Base-by-base conservation (phyloP, 73 alveolate species). In the Chromera velia region DNA sequence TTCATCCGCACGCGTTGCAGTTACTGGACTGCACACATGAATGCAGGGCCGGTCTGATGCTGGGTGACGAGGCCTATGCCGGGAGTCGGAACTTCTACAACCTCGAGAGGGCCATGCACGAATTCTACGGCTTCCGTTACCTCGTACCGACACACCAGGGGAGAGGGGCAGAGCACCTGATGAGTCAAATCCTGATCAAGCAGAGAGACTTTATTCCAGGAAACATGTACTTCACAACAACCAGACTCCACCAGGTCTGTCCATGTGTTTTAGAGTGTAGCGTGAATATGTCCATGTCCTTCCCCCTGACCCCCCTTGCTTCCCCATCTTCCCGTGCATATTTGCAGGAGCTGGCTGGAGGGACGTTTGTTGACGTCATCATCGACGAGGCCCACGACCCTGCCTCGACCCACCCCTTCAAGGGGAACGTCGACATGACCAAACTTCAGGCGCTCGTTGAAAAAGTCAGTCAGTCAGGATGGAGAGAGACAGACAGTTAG, bases 31-130 rank as follows among this genome's bases (percentile, higher is more conserved):
- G n/a, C n/a, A n/a, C n/a, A n/a, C n/a, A n/a, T n/a, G n/a, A n/a
- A n/a, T n/a, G n/a, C n/a, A n/a, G n/a, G 92, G 81, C 92, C 17
- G 88, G 89, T 34, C 72, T 87, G 82, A 82, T 87, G 76, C 73
- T 66, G 34, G 92, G 92, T 28, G 92, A 87, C 73, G 92, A 87
- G 73, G 77, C 92, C 22, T 87, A 87, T 62, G 92, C 89, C 26
- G 82, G 92, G 46, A 79, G 81, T 31, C n/a, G 75, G 66, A 84
- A 87, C 18, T 87, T 73, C 74, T 87, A 87, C 75, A 87, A 81
- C 29, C 82, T 87, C 73, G 78, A 72, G 1, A 89, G 81, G 48
- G 86, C 92, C 28, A 81, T 87, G 32, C 81, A 81, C 29, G 92
- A 87, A 65, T 75, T 87, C 80, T 46, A 68, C 6, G 80, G 80